These are phyloP conservation scores for Terana coerulea DNA, from an alignment of 768 basidiomycete species.

Conservation along the genomic window DNA sequence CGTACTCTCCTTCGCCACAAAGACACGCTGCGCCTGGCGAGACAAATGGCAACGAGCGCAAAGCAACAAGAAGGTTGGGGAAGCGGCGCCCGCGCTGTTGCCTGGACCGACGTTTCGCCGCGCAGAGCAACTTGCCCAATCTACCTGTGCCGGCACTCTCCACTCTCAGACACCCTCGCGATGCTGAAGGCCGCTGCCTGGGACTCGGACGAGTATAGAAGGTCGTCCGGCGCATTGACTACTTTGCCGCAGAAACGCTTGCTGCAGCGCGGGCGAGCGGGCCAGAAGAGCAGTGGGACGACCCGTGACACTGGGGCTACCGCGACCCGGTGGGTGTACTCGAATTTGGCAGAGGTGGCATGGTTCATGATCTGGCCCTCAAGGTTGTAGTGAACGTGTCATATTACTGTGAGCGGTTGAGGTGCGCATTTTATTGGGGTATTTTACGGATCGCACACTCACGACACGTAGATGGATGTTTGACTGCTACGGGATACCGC, in stretches of 20 bases:
- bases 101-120: conserved; percentile 56
- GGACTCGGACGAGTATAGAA: conserved; percentile 52
- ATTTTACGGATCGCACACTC: too few species aligned
- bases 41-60: too few species aligned
- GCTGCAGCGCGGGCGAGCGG: conserved; percentile 51
- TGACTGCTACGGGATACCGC: conserved; percentile 84
- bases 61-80: too few species aligned
- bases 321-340: conserved; percentile 65
- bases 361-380: conserved; percentile 1
- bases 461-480: conserved; percentile 84
- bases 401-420: conserved; percentile 84
- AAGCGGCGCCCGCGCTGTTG: conserved; percentile 55
- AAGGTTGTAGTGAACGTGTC: conserved; percentile 87
- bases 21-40: too few species aligned
- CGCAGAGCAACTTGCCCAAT: conserved; percentile 57
- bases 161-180: conserved; percentile 59
- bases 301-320: conserved; percentile 75
- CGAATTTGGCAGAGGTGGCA: background rate
- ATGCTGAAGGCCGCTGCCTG: conserved; percentile 75
- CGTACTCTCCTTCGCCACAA: too few species aligned
- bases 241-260: conserved; percentile 73
- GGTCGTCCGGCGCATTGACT: conserved; percentile 60
- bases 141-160: conserved; percentile 82
- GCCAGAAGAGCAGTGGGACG: conserved; percentile 96
- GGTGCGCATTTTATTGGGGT: conserved; percentile 10